Evolutionary conservation across 176 grass and related monocot genomes (phyloP).

Genomic region (Oryza officinalis): DNA sequence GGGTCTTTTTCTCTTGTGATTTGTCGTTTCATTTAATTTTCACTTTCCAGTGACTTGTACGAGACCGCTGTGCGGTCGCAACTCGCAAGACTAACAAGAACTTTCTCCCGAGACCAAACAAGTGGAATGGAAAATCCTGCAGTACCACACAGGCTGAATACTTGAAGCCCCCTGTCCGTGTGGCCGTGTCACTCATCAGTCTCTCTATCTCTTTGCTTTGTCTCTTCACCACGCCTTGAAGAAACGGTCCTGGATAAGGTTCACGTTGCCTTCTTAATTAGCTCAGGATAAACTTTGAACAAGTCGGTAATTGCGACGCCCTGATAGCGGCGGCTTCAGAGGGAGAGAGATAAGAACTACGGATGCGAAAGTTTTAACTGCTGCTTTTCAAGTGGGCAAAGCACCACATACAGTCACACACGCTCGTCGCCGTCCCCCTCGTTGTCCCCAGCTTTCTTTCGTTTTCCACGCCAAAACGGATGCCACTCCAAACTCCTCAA

Average conservation of each 20-base stretch:
- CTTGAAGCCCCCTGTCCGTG: background rate
- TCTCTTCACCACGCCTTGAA: background rate
- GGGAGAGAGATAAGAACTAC: background rate
- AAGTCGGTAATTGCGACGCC: conserved; percentile 22
- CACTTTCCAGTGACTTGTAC: background rate
- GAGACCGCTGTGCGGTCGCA: background rate
- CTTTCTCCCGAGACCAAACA: conserved; percentile 5
- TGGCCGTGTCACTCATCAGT: background rate
- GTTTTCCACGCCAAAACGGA: background rate
- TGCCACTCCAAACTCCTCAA: background rate
- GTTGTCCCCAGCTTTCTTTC: background rate
- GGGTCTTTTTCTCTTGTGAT: background rate
- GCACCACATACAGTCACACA: background rate
- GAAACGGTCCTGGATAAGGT: conserved; percentile 30
- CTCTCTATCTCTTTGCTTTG: background rate
- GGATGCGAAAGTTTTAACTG: background rate
- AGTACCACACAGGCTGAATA: too few relatives aligned
- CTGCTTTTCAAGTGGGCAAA: background rate
- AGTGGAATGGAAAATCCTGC: background rate
- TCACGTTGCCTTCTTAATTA: conserved; percentile 37
- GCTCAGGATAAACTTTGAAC: conserved; percentile 31
- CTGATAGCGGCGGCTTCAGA: background rate
- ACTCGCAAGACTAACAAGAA: background rate
- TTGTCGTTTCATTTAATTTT: background rate
- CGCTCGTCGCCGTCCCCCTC: background rate